Evolutionary conservation across 257 asterid genomes (phyloP), one percentile per base, ranked within the genome.

Genomic region (Eustoma russellianum): DNA sequence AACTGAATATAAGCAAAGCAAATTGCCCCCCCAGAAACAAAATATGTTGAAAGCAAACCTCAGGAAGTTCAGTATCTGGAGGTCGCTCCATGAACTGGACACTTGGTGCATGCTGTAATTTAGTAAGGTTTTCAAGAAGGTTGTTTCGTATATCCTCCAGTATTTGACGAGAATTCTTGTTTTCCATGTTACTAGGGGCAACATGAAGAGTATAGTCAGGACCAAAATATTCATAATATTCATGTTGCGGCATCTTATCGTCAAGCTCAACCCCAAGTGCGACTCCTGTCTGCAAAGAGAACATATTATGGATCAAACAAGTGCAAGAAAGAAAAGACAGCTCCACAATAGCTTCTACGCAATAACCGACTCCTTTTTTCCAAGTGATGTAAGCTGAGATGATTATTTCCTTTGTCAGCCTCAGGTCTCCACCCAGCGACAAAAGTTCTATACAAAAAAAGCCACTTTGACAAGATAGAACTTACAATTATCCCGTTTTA

Each of bases 101-200:
- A 53, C 83, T 77, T 28, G 84, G 88, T 13, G 84, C 88, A 64
- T 77, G 88, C 74, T 71, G 78, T 64, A 79, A 78, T 46, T 56
- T 76, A 1, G 83, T 67, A 60, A 79, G 79, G 68, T 76, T 67
- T 10, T 70, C 83, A 57, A 79, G 83, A 55, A 79, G 71, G 57
- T 70, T 73, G 50, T 64, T 63, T 72, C 71, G 72, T 38, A 75
- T 65, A 48, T 64, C 77, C 40, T 75, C 81, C 70, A 78, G 60
- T 56, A 66, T 59, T 48, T 55, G 64, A 38, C 73, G 74, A 40
- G 82, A 74, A 60, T 78, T 75, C 61, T 75, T 78, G 66, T 78
- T 78, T 66, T 72, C 85, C 85, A 78, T 78, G 75, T 75, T 75
- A 60, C 85, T 66, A 6, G 85, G 73, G 59, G 85, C 64, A 38